These are phyloP conservation scores for Neurospora crassa DNA, from an alignment of 2,329 filamentous ascomycete genomes.

Conservation along the genomic window DNA sequence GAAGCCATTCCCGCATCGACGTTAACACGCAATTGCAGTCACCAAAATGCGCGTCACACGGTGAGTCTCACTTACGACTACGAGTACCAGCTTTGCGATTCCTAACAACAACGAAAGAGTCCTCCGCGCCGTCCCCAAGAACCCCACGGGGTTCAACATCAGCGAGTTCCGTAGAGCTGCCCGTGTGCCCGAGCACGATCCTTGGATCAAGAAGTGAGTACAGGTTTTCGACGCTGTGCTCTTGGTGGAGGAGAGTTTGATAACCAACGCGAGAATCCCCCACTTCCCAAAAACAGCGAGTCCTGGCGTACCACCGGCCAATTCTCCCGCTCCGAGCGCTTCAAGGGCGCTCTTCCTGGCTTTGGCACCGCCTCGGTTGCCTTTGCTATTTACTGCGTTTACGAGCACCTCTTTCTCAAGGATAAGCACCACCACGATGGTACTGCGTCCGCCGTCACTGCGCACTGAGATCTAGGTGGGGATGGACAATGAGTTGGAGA, in stretches of 20 bases:
- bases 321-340: slow-evolving; percentile 83
- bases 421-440: slow-evolving; percentile 51
- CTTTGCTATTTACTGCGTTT: slow-evolving; percentile 81
- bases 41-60: slow-evolving; percentile 18
- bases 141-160: slow-evolving; percentile 89
- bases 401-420: slow-evolving; percentile 79
- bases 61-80: neutral
- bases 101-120: slow-evolving; percentile 26
- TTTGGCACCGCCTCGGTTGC: slow-evolving; percentile 87
- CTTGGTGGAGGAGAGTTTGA: neutral
- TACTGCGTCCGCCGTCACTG: neutral
- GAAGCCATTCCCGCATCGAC: neutral
- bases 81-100: neutral
- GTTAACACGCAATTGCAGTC: slow-evolving; percentile 17
- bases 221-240: neutral
- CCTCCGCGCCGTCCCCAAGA: slow-evolving; percentile 47
- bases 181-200: slow-evolving; percentile 52
- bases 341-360: slow-evolving; percentile 78
- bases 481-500: neutral
- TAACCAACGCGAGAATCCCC: neutral
- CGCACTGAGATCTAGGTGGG: slow-evolving; percentile 33
- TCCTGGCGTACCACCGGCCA: slow-evolving; percentile 87
- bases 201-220: slow-evolving; percentile 56
- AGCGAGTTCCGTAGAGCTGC: slow-evolving; percentile 67
- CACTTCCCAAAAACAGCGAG: slow-evolving; percentile 53